A percentile compares a stretch with the other conserved stretches of the same genome.
Conservation (phyloP, 768 basidiomycete genomes). For the Collybia nuda region DNA sequence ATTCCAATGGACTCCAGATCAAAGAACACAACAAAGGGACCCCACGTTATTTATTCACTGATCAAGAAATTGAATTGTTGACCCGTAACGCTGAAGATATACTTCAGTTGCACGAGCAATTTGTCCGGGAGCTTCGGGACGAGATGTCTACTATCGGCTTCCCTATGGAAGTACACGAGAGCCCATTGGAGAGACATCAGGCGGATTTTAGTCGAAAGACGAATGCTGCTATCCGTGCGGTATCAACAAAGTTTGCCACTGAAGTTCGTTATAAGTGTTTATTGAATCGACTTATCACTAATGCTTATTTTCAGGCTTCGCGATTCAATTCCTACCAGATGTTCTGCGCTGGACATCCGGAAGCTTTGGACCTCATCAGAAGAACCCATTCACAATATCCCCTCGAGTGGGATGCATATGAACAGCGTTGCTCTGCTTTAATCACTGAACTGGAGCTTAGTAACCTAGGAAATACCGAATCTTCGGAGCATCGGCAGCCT, state of each 20-base stretch:
- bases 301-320: conserved; percentile 51
- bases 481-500: conserved; percentile 19
- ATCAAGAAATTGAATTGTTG: conserved; percentile 55
- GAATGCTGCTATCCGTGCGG: conserved; percentile 44
- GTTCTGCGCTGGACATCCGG: conserved; percentile 86
- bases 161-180: conserved; percentile 27
- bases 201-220: conserved; percentile 28
- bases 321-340: conserved; percentile 77
- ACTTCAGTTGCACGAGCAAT: conserved; percentile 65
- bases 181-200: conserved; percentile 13
- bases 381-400: conserved; percentile 61
- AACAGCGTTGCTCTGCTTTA: conserved; percentile 69
- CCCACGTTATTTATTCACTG: conserved; percentile 53
- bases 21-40: conserved; percentile 28
- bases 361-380: conserved; percentile 75
- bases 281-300: not conserved
- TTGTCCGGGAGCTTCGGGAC: conserved; percentile 53
- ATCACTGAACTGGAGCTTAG: conserved; percentile 37
- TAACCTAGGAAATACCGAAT: conserved; percentile 14
- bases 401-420: conserved; percentile 81
- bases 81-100: conserved; percentile 70
- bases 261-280: conserved; percentile 39
- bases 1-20: conserved; percentile 16
- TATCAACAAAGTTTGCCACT: conserved; percentile 57
- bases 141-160: conserved; percentile 55